These are phyloP conservation scores for Paramyrothecium roridum DNA, from an alignment of 2,329 filamentous ascomycete species.

Conservation along the genomic window DNA sequence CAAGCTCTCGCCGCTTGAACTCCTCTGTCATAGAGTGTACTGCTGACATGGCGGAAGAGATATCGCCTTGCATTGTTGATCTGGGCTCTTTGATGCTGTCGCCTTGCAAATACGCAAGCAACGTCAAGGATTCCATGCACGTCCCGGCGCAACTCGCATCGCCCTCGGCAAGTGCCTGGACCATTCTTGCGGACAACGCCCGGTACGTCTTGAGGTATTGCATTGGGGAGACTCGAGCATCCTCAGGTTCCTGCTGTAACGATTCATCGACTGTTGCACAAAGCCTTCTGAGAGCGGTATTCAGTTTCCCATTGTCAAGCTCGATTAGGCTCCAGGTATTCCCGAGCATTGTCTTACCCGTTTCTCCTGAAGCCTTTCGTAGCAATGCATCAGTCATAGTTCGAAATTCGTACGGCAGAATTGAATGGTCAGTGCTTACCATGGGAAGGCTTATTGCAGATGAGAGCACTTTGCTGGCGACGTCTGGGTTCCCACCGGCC, in stretches of 20 bases:
- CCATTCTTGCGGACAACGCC: slow-evolving; percentile 48
- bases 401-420: neutral
- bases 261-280: slow-evolving; percentile 33
- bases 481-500: slow-evolving; percentile 50
- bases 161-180: slow-evolving; percentile 52
- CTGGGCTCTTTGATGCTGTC: slow-evolving; percentile 37
- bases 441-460: slow-evolving; percentile 51
- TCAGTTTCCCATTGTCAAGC: slow-evolving; percentile 38
- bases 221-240: slow-evolving; percentile 23
- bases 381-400: neutral
- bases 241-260: slow-evolving; percentile 9
- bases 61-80: slow-evolving; percentile 50
- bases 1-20: slow-evolving; percentile 33
- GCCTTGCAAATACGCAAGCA: slow-evolving; percentile 64
- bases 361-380: neutral
- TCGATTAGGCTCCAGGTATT: slow-evolving; percentile 66
- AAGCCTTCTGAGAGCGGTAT: slow-evolving; percentile 32
- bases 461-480: slow-evolving; percentile 62
- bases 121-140: slow-evolving; percentile 58
- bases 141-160: slow-evolving; percentile 46
- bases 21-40: slow-evolving; percentile 39
- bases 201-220: slow-evolving; percentile 52
- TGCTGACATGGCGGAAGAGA: slow-evolving; percentile 44
- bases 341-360: slow-evolving; percentile 39
- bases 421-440: slow-evolving; percentile 18